Base-by-base conservation (phyloP, 495 filamentous ascomycete genomes). In the Sphaerosporella brunnea region DNA sequence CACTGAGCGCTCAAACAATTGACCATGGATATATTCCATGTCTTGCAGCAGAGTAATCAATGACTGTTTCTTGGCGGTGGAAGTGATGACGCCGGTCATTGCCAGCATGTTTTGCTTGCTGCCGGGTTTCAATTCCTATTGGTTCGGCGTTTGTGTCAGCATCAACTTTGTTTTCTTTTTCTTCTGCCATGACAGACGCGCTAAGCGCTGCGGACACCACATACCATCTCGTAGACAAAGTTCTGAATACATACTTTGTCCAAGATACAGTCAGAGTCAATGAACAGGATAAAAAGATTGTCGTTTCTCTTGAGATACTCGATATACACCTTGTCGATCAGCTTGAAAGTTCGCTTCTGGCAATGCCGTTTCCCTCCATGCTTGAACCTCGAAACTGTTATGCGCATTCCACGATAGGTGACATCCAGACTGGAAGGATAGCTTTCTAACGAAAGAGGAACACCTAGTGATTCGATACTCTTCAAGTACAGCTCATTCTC, bases 41-140 rank as follows among this genome's bases (percentile, higher is more conserved):
- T 97, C 90, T 60, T 97, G 90, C 1, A 97, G 71, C 4, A 97
- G 66, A 0, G 90, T 97, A 53, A 97, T 80, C 36, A 96, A 68
- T 43, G 77, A 80, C 62, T 92, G 84, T 48, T 85, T 93, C 53
- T 78, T 73, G 0, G 90, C 94, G 0, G 90, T 97, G 1, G 84
- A 83, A 1, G 90, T 97, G 55, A 97, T 96, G 52, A 97, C 82
- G 8, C 90, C 90, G 2, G 90, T 96, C 90, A 96, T 96, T 28
- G 90, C 90, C 51, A 96, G 67, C 88, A 95, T 94, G 62, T 86
- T 86, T 52, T 79, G 74, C 58, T 82, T 78, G 66, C 85, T 93
- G 20, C 87, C 86, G 2, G 90, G 88, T 64, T 90, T 94, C 21
- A 97, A 69, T 62, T 97, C 88, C 63, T 65, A 42, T 45, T 18